These are phyloP conservation scores for Phytophthora vignae DNA, from an alignment of 352 stramenopile species.

Conservation along the genomic window DNA sequence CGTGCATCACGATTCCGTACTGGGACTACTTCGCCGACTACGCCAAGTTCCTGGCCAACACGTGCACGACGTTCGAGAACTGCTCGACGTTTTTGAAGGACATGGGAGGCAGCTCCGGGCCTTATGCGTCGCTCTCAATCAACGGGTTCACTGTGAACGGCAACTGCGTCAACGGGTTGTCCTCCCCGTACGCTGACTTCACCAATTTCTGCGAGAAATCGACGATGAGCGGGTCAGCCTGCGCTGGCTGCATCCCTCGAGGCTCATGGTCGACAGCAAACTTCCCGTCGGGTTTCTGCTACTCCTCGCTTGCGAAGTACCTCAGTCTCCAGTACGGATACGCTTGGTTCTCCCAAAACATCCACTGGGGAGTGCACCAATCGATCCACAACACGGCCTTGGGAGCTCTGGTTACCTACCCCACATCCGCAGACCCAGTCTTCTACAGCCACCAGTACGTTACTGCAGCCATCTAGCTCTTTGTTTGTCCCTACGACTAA, in stretches of 20 bases:
- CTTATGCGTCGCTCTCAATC: slow-evolving; percentile 16
- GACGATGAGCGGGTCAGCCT: slow-evolving; percentile 33
- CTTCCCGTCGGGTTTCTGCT: slow-evolving; percentile 70
- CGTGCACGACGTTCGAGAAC: slow-evolving; percentile 53
- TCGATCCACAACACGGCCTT: slow-evolving; percentile 71
- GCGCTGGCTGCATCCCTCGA: slow-evolving; percentile 65
- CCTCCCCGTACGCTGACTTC: slow-evolving; percentile 40
- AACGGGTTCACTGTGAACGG: slow-evolving; percentile 34
- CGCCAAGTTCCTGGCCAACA: slow-evolving; percentile 42
- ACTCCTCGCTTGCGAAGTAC: slow-evolving; percentile 53
- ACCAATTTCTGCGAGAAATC: slow-evolving; percentile 68
- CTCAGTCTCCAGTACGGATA: slow-evolving; percentile 59
- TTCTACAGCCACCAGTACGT: slow-evolving; percentile 86
- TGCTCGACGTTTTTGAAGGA: slow-evolving; percentile 74
- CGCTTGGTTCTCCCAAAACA: slow-evolving; percentile 57
- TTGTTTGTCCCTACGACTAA: background rate
- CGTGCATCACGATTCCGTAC: slow-evolving; percentile 80
- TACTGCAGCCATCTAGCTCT: background rate
- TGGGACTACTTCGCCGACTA: slow-evolving; percentile 83
- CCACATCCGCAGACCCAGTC: slow-evolving; percentile 65
- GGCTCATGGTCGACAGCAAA: slow-evolving; percentile 46
- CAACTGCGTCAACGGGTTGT: slow-evolving; percentile 38
- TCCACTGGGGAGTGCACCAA: slow-evolving; percentile 70
- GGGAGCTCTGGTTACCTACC: slow-evolving; percentile 56
- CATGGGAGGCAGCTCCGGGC: slow-evolving; percentile 61